A percentile compares a stretch with the other conserved stretches of the same genome.
Evolutionary conservation across 2,329 filamentous ascomycete species (phyloP).

Genomic region (Chaetomiaceae sp.): DNA sequence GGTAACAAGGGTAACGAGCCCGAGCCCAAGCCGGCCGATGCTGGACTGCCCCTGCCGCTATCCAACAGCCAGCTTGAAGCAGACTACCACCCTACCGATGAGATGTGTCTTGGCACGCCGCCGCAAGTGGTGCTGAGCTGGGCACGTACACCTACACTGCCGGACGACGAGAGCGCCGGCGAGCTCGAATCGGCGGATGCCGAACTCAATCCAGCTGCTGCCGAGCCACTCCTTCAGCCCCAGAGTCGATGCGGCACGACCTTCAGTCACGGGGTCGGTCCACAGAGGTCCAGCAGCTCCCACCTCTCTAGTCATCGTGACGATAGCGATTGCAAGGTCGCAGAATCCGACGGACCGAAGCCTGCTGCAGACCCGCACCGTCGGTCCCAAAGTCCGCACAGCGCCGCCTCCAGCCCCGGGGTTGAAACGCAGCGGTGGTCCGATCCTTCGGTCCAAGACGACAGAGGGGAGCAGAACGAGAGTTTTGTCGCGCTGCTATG

Average conservation of each 20-base stretch:
- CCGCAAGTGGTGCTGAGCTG: conserved; percentile 1
- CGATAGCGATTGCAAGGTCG: neutral
- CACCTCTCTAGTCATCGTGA: neutral
- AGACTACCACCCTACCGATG: conserved; percentile 4
- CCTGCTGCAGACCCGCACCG: too few relatives aligned
- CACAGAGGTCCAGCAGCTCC: conserved; percentile 7
- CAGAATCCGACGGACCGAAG: too few relatives aligned
- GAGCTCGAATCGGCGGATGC: conserved; percentile 12
- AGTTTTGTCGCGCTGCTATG: neutral
- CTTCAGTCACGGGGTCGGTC: conserved; percentile 10
- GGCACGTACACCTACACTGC: conserved; percentile 10
- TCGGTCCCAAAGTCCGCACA: too few relatives aligned
- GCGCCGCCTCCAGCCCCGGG: too few relatives aligned
- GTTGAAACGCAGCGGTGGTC: neutral
- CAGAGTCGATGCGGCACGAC: conserved; percentile 10
- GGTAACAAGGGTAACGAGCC: conserved; percentile 10
- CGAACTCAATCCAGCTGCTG: conserved; percentile 12
- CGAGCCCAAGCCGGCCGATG: conserved; percentile 2
- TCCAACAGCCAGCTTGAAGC: conserved; percentile 3
- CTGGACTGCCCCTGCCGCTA: conserved; percentile 6
- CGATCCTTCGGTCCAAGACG: neutral
- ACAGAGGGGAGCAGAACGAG: neutral
- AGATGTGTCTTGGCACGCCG: conserved; percentile 1
- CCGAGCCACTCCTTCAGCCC: conserved; percentile 10
- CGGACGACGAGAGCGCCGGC: conserved; percentile 7